phyloP scores from a whole-genome alignment of 139 green algal species.

The Ettlia oleoabundans region DNA sequence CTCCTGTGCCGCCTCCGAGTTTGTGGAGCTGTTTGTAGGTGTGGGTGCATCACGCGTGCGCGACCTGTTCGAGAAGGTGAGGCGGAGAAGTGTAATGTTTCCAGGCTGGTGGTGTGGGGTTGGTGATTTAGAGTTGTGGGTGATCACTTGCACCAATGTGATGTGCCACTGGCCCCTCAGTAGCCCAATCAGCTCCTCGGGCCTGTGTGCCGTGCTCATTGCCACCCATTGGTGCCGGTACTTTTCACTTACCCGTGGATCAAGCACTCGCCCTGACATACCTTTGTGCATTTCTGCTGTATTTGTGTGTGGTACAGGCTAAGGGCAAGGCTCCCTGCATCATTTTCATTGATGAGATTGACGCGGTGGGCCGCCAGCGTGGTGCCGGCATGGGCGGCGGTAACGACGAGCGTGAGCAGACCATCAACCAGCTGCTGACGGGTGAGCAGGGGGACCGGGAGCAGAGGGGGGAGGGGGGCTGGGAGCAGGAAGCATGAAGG shows the following conservation, averaged over 20 bases:
- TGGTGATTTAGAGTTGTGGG: too few relatives aligned
- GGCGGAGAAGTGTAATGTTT: not conserved
- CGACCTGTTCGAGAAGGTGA: constrained; percentile 98
- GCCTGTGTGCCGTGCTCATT: too few relatives aligned
- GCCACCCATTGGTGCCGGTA: too few relatives aligned
- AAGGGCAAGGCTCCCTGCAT: constrained; percentile 98
- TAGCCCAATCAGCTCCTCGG: too few relatives aligned
- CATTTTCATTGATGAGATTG: constrained; percentile 99
- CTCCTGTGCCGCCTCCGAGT: constrained; percentile 95
- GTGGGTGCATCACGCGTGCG: constrained; percentile 95
- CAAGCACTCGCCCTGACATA: not conserved
- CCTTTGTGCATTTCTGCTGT: not conserved
- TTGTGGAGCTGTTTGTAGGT: constrained; percentile 99
- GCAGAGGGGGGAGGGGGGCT: too few relatives aligned
- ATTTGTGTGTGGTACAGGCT: constrained; percentile 54
- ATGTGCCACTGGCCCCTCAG: too few relatives aligned
- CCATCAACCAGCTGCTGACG: constrained; percentile 97
- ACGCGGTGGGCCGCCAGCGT: constrained; percentile 95
- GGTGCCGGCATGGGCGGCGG: constrained; percentile 97
- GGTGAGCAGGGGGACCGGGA: constrained; percentile 18
- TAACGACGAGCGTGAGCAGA: constrained; percentile 99
- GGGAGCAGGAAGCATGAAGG: too few relatives aligned
- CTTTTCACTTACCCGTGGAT: too few relatives aligned
- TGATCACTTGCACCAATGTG: too few relatives aligned
- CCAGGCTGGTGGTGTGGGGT: not conserved